Evolutionary conservation across 768 basidiomycete genomes (phyloP).

Genomic region (Tremella fuciformis): DNA sequence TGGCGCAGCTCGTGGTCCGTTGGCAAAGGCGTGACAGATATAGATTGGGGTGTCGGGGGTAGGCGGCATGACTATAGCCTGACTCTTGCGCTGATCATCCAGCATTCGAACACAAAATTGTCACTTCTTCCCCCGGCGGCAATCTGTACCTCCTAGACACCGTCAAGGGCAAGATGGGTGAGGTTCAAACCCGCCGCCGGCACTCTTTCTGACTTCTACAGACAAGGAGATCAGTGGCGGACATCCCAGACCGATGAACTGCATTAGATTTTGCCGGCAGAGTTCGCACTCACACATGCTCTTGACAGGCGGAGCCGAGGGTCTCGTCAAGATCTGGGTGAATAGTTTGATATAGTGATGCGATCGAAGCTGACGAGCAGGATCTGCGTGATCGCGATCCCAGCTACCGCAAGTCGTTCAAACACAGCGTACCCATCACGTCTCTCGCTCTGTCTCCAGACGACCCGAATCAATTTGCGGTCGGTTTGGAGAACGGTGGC

Average conservation of each 20-base stretch:
- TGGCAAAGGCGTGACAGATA: conserved; percentile 42
- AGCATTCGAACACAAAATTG: conserved; percentile 45
- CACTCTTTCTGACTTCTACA: conserved; percentile 14
- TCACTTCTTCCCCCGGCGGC: conserved; percentile 45
- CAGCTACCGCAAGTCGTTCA: conserved; percentile 31
- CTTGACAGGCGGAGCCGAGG: conserved; percentile 47
- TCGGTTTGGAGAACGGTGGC: conserved; percentile 45
- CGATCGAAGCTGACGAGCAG: conserved; percentile 15
- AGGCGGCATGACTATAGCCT: background rate
- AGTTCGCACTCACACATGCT: conserved; percentile 37
- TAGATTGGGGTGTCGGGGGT: conserved; percentile 50
- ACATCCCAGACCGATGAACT: conserved; percentile 44
- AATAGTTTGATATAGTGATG: conserved; percentile 7
- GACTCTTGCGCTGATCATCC: conserved; percentile 10
- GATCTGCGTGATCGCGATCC: conserved; percentile 42
- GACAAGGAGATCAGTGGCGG: conserved; percentile 39
- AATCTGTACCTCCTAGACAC: conserved; percentile 49
- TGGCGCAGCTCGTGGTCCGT: conserved; percentile 44
- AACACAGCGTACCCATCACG: conserved; percentile 39
- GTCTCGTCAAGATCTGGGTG: conserved; percentile 46
- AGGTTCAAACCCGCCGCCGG: conserved; percentile 7
- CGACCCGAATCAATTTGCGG: conserved; percentile 35
- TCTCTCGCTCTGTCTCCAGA: conserved; percentile 43
- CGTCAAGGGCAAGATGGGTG: conserved; percentile 41
- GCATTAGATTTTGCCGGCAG: conserved; percentile 33